These are phyloP conservation scores for Chaetomium fimeti DNA, from an alignment of 495 filamentous ascomycete genomes.

Conservation along the genomic window DNA sequence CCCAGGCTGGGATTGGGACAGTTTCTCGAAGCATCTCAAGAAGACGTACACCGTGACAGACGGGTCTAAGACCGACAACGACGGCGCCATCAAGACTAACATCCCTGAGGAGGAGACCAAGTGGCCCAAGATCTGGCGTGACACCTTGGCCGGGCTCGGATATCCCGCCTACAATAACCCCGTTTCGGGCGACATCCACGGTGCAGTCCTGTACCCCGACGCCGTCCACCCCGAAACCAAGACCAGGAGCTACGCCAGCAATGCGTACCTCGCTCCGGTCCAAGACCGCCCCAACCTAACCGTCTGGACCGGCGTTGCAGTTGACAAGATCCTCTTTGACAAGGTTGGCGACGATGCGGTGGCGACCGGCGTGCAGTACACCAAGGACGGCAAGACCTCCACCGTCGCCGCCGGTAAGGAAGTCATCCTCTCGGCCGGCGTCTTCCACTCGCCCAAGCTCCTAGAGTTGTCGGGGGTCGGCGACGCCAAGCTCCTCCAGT, in stretches of 20 bases:
- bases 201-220: constrained; percentile 33
- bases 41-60: constrained; percentile 22
- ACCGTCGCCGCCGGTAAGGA: constrained; percentile 48
- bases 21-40: constrained; percentile 25
- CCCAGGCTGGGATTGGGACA: constrained; percentile 42
- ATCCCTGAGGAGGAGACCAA: constrained; percentile 22
- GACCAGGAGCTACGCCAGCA: constrained; percentile 30
- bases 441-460: constrained; percentile 53
- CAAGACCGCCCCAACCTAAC: constrained; percentile 40
- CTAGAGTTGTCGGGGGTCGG: constrained; percentile 49
- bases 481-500: constrained; percentile 34
- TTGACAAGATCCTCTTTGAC: constrained; percentile 44
- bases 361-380: constrained; percentile 47
- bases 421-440: constrained; percentile 54
- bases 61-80: constrained; percentile 1
- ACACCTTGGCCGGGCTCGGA: constrained; percentile 30
- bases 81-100: constrained; percentile 25
- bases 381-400: constrained; percentile 43
- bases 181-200: constrained; percentile 30
- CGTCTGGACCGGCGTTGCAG: constrained; percentile 38
- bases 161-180: constrained; percentile 23
- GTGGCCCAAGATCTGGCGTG: constrained; percentile 32
- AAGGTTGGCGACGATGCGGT: constrained; percentile 22
- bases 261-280: constrained; percentile 31
- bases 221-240: constrained; percentile 38